Conservation (phyloP, 495 filamentous ascomycete genomes). For the Stereocaulon alpinum region DNA sequence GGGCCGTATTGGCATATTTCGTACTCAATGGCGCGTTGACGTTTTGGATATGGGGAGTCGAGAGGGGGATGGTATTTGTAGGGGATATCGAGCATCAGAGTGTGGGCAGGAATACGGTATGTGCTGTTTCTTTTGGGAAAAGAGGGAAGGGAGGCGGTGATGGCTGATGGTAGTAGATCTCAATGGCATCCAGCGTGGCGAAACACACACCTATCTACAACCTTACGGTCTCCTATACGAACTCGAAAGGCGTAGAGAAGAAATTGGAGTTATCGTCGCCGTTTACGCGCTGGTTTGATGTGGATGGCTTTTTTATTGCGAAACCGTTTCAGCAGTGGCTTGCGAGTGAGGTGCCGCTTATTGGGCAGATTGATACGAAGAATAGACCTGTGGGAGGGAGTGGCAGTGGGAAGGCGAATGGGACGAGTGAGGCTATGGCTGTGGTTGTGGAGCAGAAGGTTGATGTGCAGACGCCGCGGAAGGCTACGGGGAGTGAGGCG, state of each 20-base stretch:
- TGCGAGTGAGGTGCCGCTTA: slow-evolving; percentile 53
- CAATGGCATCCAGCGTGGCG: slow-evolving; percentile 53
- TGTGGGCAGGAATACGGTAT: slow-evolving; percentile 29
- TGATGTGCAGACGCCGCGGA: slow-evolving; percentile 8
- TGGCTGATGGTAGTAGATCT: slow-evolving; percentile 39
- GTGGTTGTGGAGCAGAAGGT: slow-evolving; percentile 9
- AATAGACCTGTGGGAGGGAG: slow-evolving; percentile 27
- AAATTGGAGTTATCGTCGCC: slow-evolving; percentile 49
- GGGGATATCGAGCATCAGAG: slow-evolving; percentile 50
- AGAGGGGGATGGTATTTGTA: slow-evolving; percentile 70
- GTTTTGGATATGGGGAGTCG: slow-evolving; percentile 76
- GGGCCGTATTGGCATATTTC: slow-evolving; percentile 65
- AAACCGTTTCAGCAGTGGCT: slow-evolving; percentile 78
- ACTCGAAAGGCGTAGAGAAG: slow-evolving; percentile 6
- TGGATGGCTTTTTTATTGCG: slow-evolving; percentile 67
- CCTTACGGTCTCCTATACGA: slow-evolving; percentile 48
- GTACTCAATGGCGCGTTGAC: slow-evolving; percentile 68
- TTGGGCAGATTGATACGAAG: slow-evolving; percentile 59
- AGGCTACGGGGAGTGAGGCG: background rate
- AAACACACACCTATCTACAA: slow-evolving; percentile 75
- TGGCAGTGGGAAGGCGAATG: background rate
- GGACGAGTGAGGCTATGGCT: background rate
- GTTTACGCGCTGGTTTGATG: slow-evolving; percentile 83
- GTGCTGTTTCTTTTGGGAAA: background rate
- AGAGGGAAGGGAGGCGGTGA: background rate